Conservation (phyloP, 2,329 filamentous ascomycete species). For the Penicillium sp. region DNA sequence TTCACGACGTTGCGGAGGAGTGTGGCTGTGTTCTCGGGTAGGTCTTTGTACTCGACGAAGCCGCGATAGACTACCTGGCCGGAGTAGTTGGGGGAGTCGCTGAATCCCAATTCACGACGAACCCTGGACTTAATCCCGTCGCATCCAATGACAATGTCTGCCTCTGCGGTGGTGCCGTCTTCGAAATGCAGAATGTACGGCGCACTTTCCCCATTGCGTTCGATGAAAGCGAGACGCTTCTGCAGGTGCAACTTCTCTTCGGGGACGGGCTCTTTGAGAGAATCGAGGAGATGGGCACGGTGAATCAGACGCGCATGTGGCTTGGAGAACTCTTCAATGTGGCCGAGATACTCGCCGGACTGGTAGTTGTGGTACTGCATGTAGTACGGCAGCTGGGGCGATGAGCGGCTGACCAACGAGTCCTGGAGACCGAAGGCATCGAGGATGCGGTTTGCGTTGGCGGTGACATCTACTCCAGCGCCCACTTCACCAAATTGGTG, state of each 20-base stretch:
- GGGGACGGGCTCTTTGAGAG: conserved; percentile 35
- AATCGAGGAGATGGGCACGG: conserved; percentile 38
- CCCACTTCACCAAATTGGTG: conserved; percentile 40
- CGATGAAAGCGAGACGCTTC: conserved; percentile 26
- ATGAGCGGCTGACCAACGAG: conserved; percentile 37
- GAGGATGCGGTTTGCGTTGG: conserved; percentile 38
- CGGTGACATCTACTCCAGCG: conserved; percentile 40
- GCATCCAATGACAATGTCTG: conserved; percentile 48
- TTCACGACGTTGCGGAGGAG: conserved; percentile 37
- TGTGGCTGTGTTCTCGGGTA: conserved; percentile 30
- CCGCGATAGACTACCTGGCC: conserved; percentile 43
- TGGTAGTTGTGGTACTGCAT: conserved; percentile 34
- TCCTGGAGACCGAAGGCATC: conserved; percentile 34
- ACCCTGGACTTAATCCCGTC: conserved; percentile 54
- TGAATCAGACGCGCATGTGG: conserved; percentile 30
- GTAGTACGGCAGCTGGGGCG: conserved; percentile 32
- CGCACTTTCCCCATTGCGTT: conserved; percentile 20
- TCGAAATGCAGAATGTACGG: conserved; percentile 43
- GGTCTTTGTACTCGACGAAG: conserved; percentile 36
- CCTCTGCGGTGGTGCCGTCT: conserved; percentile 45
- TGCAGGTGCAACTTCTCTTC: conserved; percentile 26
- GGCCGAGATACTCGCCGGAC: conserved; percentile 30
- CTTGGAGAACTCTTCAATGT: conserved; percentile 30
- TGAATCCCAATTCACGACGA: conserved; percentile 33
- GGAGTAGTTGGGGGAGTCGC: conserved; percentile 34